A percentile compares a stretch with the other conserved stretches of the same genome.
Conservation (phyloP, 441 rosid genomes). For the Bocquillonia castaneifolia region DNA sequence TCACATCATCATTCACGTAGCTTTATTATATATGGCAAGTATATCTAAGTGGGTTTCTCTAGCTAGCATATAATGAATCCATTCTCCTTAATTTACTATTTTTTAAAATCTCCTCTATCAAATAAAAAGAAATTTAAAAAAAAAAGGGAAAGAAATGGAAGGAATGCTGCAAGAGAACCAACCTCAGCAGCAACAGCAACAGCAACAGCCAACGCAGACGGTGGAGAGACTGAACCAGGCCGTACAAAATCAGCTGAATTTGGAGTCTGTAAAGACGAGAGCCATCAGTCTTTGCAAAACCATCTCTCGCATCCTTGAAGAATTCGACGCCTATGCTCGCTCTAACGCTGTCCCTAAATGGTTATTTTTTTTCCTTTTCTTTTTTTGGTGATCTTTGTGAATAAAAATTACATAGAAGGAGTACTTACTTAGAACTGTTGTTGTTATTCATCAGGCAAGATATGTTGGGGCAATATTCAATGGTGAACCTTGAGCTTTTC, state of each 20-base stretch:
- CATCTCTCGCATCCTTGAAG: constrained; percentile 85
- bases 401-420: too few species aligned
- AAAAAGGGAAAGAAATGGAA: constrained; percentile 35
- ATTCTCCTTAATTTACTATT: too few species aligned
- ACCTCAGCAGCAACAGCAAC: constrained; percentile 37
- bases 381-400: too few species aligned
- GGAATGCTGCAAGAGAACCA: constrained; percentile 44
- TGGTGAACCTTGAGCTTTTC: constrained; percentile 92
- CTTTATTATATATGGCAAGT: not conserved
- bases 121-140: too few species aligned
- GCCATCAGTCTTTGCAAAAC: constrained; percentile 74
- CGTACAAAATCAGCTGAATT: constrained; percentile 62
- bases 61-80: too few species aligned
- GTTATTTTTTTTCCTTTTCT: constrained; percentile 23
- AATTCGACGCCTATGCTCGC: constrained; percentile 65
- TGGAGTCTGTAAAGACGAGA: constrained; percentile 74
- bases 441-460: constrained; percentile 57
- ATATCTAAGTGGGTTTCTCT: too few species aligned
- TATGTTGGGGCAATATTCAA: constrained; percentile 82
- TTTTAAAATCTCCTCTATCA: too few species aligned
- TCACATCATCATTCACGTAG: too few species aligned
- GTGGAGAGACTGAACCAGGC: constrained; percentile 66
- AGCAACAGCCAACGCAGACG: constrained; percentile 30
- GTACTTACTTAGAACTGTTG: not conserved
- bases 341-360: constrained; percentile 86